Conservation (phyloP, 2,329 filamentous ascomycete genomes). For the Teratosphaeria destructans region DNA sequence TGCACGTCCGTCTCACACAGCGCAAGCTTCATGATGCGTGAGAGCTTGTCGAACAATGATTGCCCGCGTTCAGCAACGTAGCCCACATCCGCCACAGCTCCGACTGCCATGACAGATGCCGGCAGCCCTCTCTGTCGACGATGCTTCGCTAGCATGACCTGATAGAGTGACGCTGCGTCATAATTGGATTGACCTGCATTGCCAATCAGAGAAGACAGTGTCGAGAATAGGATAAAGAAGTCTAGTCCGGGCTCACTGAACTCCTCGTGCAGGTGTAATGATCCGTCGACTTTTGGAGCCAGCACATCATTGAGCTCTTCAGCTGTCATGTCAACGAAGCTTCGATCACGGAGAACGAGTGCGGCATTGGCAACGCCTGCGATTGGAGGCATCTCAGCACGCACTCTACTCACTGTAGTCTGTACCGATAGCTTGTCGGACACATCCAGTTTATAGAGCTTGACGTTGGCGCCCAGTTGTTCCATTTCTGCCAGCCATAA, state of each 20-base stretch:
- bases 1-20: background rate
- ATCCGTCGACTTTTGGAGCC: background rate
- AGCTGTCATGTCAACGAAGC: background rate
- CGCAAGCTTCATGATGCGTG: background rate
- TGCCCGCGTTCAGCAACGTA: background rate
- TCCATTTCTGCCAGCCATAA: background rate
- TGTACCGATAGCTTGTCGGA: background rate
- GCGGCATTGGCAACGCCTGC: background rate
- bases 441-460: background rate
- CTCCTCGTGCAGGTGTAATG: background rate
- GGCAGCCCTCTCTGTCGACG: background rate
- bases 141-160: background rate
- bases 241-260: background rate
- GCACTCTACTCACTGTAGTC: background rate
- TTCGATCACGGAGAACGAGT: background rate
- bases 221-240: background rate
- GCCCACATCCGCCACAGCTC: background rate
- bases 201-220: background rate
- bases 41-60: background rate
- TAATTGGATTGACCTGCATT: background rate
- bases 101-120: background rate
- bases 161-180: background rate
- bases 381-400: background rate
- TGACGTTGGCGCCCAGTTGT: background rate
- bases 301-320: background rate